Evolutionary conservation across 176 grass and related monocot genomes (phyloP), one percentile per base, ranked within the genome.

Genomic region (Bothriochloa decipiens): DNA sequence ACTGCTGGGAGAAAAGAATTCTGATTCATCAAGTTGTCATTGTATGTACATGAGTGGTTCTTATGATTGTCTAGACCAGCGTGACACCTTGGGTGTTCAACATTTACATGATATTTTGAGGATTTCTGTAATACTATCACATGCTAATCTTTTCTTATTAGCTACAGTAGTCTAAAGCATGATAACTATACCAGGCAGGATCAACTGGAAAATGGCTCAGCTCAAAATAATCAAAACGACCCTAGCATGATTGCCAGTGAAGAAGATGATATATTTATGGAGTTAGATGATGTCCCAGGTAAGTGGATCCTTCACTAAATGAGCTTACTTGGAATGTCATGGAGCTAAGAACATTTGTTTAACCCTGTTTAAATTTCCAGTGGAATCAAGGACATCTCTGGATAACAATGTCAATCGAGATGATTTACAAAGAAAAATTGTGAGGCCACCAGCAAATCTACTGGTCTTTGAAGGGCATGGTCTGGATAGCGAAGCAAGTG

Each of bases 381-480:
- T 29, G 79, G 93, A 96, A 84, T 68, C 91, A 89, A 99, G 84
- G 76, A 91, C 32, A 82, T 86, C 69, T 83, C 73, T 99, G 87
- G 88, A 96, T 75, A 83, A 73, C 75, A 80, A 58, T 68, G 46
- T 87, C 42, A 82, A 92, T 26, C 81, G 65, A 85, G 88, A 90
- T 75, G 86, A 89, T 75, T 76, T 86, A 42, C 83, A 66, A 74
- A 86, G 45, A 84, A 91, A 91, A 85, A 41, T 62, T 75, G 55
- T 79, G 73, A 92, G 89, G 78, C 93, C 91, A 35, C 96, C 96
- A 76, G 91, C 93, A 50, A 92, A 95, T 99, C 89, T 99, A 32
- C 76, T 99, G 87, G 96, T 99, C n/a, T 88, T 99, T 73, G 96
- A 99, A 99, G 96, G 96, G 86, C 93, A 99, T n/a, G 89, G 91